Evolutionary conservation across 306 rosid genomes (phyloP).

Genomic region (Acacia crassicarpa): DNA sequence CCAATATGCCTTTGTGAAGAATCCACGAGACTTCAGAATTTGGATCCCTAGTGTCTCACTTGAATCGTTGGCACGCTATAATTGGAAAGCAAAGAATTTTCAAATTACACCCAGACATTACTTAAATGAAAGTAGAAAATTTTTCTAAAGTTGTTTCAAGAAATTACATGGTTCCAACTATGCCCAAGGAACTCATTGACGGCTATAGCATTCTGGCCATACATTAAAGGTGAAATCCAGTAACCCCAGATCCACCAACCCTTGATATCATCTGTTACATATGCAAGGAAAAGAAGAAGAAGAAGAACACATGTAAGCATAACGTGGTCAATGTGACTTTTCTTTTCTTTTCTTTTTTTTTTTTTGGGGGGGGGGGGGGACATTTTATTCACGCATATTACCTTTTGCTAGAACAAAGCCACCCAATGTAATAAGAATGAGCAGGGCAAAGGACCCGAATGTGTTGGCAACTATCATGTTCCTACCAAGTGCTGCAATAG

Average conservation of each 20-base stretch:
- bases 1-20: slow-evolving; percentile 48
- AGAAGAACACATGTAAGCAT: not conserved
- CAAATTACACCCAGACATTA: not conserved
- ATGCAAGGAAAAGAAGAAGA: not conserved
- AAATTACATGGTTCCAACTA: slow-evolving; percentile 36
- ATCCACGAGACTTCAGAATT: slow-evolving; percentile 28
- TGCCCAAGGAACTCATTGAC: slow-evolving; percentile 52
- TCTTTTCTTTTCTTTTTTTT: no score
- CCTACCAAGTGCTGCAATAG: slow-evolving; percentile 45
- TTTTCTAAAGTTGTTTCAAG: slow-evolving; percentile 18
- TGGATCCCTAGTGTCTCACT: slow-evolving; percentile 14
- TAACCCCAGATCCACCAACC: slow-evolving; percentile 63
- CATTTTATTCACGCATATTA: slow-evolving; percentile 6
- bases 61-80: slow-evolving; percentile 13
- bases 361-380: no score
- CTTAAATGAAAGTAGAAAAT: not conserved
- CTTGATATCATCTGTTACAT: slow-evolving; percentile 47
- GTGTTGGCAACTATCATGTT: slow-evolving; percentile 53
- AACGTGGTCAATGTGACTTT: not conserved
- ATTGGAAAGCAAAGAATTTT: slow-evolving; percentile 7
- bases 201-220: slow-evolving; percentile 50
- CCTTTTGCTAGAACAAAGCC: slow-evolving; percentile 53
- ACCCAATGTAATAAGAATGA: slow-evolving; percentile 41
- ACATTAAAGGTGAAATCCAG: slow-evolving; percentile 64
- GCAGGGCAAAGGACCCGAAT: slow-evolving; percentile 46